Percentiles rank a stretch among this genome's conserved stretches.
Evolutionary conservation across 495 filamentous ascomycete genomes (phyloP).

Genomic region (Cladorrhinum samala): DNA sequence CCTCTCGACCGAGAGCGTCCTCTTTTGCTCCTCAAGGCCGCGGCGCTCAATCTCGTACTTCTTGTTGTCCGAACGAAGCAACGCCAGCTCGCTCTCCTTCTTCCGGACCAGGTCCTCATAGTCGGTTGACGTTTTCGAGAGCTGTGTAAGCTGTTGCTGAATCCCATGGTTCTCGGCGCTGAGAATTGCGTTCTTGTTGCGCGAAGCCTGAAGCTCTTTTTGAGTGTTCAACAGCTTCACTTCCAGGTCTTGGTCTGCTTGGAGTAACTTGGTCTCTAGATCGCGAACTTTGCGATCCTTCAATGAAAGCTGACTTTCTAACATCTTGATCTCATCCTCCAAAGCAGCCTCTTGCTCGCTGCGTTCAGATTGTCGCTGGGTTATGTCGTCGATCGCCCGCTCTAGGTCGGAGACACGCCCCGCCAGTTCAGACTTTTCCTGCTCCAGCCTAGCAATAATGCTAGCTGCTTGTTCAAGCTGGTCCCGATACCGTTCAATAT

Average conservation of each 20-base stretch:
- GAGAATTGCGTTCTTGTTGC: constrained; percentile 66
- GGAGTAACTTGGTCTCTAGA: constrained; percentile 74
- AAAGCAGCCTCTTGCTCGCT: constrained; percentile 67
- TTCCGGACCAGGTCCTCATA: constrained; percentile 89
- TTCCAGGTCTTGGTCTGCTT: constrained; percentile 84
- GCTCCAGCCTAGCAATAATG: constrained; percentile 76
- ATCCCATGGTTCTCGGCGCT: constrained; percentile 76
- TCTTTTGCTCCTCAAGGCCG: constrained; percentile 68
- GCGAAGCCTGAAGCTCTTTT: constrained; percentile 72
- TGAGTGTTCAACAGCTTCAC: constrained; percentile 73
- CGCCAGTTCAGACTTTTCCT: constrained; percentile 71
- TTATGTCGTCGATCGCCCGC: constrained; percentile 57
- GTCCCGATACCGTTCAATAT: constrained; percentile 67
- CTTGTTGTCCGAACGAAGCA: constrained; percentile 77
- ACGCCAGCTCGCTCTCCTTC: constrained; percentile 87
- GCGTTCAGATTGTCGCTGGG: constrained; percentile 59
- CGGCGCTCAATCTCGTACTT: constrained; percentile 72
- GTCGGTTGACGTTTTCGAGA: constrained; percentile 85
- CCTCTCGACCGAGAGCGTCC: constrained; percentile 61
- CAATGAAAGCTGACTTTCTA: constrained; percentile 81
- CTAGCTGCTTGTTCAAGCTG: constrained; percentile 88
- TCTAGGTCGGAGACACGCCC: constrained; percentile 63
- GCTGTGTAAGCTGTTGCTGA: constrained; percentile 75
- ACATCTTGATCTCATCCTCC: constrained; percentile 77
- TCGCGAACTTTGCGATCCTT: constrained; percentile 90